Evolutionary conservation across 805 yeast genomes (phyloP).

Genomic region (Yamadazyma kitorensis): DNA sequence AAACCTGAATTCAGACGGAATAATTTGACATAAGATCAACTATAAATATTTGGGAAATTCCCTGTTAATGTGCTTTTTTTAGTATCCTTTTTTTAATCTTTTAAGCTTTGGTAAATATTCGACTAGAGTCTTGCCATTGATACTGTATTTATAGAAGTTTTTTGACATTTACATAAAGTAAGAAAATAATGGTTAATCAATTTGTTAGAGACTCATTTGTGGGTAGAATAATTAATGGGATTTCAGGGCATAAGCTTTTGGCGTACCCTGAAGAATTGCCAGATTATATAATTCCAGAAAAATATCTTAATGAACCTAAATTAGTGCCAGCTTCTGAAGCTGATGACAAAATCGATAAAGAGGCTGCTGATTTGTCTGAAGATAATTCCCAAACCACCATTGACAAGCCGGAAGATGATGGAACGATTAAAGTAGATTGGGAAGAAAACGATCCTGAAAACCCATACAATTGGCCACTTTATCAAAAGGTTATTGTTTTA

Average conservation of each 20-base stretch:
- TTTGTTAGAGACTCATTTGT: constrained; percentile 31
- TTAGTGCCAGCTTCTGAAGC: constrained; percentile 1
- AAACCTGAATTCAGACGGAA: too few relatives aligned
- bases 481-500: constrained; percentile 37
- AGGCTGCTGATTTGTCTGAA: constrained; percentile 1
- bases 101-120: too few relatives aligned
- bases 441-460: constrained; percentile 53
- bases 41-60: too few relatives aligned
- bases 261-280: constrained; percentile 25
- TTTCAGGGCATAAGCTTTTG: constrained; percentile 24
- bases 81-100: too few relatives aligned
- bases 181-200: constrained; percentile 3
- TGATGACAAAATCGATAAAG: constrained; percentile 6
- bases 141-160: too few relatives aligned
- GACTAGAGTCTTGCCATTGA: too few relatives aligned
- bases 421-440: constrained; percentile 19
- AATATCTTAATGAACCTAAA: constrained; percentile 18
- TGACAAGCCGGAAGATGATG: constrained; percentile 3
- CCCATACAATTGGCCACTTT: constrained; percentile 55
- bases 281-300: constrained; percentile 30
- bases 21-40: too few relatives aligned
- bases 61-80: too few relatives aligned
- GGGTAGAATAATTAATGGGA: constrained; percentile 26
- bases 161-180: too few relatives aligned
- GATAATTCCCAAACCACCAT: too few relatives aligned